A percentile compares a stretch with the other conserved stretches of the same genome.
Evolutionary conservation across 352 stramenopile species (phyloP).

Genomic region (Globisporangium cystogenes): DNA sequence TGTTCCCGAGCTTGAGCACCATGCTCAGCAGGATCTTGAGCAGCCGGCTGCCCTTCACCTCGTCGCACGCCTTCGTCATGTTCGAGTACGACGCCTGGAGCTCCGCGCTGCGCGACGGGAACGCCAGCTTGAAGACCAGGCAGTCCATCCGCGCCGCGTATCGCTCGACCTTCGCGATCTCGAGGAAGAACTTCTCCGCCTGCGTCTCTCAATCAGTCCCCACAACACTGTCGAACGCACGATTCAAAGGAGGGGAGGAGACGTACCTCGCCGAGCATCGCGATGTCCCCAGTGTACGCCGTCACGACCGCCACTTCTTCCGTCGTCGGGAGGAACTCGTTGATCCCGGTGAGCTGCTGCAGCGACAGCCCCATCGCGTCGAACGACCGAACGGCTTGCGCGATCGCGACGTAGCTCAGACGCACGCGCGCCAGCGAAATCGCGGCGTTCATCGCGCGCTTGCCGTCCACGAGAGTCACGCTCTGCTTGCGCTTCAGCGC

Average conservation of each 20-base stretch:
- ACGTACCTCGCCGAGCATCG: conserved; percentile 61
- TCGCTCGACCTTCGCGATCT: conserved; percentile 78
- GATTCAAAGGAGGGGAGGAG: neutral
- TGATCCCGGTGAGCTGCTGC: conserved; percentile 84
- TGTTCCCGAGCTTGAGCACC: conserved; percentile 96
- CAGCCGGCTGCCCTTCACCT: conserved; percentile 90
- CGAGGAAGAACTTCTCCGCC: conserved; percentile 86
- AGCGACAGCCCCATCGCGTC: conserved; percentile 52
- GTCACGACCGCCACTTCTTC: conserved; percentile 88
- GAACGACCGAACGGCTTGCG: conserved; percentile 65
- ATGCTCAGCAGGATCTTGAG: conserved; percentile 95
- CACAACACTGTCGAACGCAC: neutral
- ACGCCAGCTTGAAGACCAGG: conserved; percentile 79
- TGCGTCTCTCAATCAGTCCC: conserved; percentile 5
- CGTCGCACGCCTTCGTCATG: conserved; percentile 89
- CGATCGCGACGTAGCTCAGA: conserved; percentile 88
- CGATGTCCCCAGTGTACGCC: conserved; percentile 67
- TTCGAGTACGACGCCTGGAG: conserved; percentile 70
- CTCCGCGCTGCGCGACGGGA: conserved; percentile 74
- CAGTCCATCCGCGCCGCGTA: conserved; percentile 65
- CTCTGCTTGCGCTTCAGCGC: conserved; percentile 68
- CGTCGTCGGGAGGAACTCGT: conserved; percentile 91
- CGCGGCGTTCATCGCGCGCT: conserved; percentile 96
- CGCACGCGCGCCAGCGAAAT: conserved; percentile 96
- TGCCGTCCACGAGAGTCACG: conserved; percentile 92